Conservation (phyloP, 192 early-diverging fungal species). For the Haplosporangium gracile region DNA sequence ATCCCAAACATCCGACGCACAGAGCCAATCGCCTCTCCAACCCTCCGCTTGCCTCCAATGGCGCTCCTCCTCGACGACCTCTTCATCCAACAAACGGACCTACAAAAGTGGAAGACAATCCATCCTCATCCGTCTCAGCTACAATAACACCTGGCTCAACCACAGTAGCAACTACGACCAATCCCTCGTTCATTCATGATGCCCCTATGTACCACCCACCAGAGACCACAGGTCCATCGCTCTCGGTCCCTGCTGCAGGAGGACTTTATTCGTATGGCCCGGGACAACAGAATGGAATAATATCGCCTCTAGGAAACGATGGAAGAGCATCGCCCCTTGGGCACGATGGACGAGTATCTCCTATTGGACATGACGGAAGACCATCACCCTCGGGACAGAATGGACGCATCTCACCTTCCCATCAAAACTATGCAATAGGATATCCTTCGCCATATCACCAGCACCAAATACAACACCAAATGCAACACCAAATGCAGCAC, state of each 20-base stretch:
- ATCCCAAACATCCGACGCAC: constrained; percentile 25
- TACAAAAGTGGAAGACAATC: background rate
- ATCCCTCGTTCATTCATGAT: background rate
- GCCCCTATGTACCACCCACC: constrained; percentile 18
- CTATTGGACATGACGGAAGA: background rate
- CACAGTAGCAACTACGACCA: background rate
- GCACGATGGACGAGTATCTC: background rate
- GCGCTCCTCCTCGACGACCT: constrained; percentile 15
- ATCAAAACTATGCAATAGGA: constrained; percentile 13
- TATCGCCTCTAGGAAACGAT: constrained; percentile 12
- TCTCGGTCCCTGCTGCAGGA: constrained; percentile 4
- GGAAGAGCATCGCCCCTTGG: background rate
- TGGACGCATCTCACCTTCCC: constrained; percentile 33
- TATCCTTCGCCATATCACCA: background rate
- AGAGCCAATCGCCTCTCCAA: constrained; percentile 17
- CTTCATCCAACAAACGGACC: constrained; percentile 13
- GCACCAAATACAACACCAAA: background rate
- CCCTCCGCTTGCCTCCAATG: constrained; percentile 5
- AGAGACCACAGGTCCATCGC: constrained; percentile 1
- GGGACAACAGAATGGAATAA: background rate
- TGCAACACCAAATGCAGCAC: background rate
- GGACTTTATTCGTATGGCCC: constrained; percentile 6
- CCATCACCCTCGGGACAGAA: background rate
- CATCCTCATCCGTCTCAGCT: background rate
- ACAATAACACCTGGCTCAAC: background rate